Conservation (phyloP, 768 basidiomycete genomes). For the Cystoderma amianthinum region DNA sequence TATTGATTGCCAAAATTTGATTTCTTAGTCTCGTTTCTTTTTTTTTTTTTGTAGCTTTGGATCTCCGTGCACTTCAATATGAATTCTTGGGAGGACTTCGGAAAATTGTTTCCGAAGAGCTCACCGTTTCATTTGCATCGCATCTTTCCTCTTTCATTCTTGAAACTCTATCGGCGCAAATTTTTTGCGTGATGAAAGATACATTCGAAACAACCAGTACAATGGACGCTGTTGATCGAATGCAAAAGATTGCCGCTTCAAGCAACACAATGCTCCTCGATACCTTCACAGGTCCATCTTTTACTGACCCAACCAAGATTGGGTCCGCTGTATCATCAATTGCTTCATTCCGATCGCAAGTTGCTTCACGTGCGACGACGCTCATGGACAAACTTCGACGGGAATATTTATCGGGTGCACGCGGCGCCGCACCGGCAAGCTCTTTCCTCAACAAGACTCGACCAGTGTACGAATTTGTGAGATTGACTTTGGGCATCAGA, state of each 20-base stretch:
- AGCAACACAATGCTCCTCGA: conserved; percentile 60
- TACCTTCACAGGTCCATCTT: conserved; percentile 35
- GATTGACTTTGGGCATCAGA: conserved; percentile 60
- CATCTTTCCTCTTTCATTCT: conserved; percentile 27
- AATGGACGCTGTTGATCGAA: conserved; percentile 65
- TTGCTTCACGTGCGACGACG: conserved; percentile 39
- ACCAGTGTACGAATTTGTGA: conserved; percentile 71
- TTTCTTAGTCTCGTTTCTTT: background rate
- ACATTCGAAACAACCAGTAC: conserved; percentile 60
- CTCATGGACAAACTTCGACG: conserved; percentile 42
- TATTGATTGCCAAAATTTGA: no score
- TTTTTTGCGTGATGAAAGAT: conserved; percentile 37
- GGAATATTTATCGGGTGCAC: conserved; percentile 51
- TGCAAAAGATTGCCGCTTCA: conserved; percentile 64
- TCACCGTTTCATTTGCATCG: conserved; percentile 35
- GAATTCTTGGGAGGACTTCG: conserved; percentile 51
- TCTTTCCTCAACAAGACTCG: conserved; percentile 60
- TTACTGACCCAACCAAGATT: conserved; percentile 20
- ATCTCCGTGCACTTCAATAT: conserved; percentile 68
- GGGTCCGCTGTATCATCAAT: conserved; percentile 29
- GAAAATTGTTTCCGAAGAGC: conserved; percentile 41
- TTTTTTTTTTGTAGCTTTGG: conserved; percentile 51
- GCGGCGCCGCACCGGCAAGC: conserved; percentile 64
- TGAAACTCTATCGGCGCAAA: conserved; percentile 21
- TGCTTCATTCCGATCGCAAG: conserved; percentile 44